These are phyloP conservation scores for Cladosporium oxysporum DNA, from an alignment of 2,329 filamentous ascomycete genomes.

Conservation along the genomic window DNA sequence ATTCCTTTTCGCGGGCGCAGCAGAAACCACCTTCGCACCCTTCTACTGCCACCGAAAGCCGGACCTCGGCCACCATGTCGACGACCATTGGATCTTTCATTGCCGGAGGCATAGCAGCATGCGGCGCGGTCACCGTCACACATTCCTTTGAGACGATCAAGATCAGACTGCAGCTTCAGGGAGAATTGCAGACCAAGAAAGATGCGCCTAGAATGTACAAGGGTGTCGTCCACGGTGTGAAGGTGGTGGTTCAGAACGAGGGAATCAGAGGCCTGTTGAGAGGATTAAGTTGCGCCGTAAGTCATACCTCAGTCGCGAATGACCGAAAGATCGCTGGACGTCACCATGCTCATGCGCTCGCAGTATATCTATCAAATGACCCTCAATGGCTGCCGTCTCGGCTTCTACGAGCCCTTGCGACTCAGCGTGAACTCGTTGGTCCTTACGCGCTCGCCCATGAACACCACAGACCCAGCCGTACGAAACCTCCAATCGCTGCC, in stretches of 20 bases:
- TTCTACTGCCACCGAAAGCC: background rate
- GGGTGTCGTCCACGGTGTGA: constrained; percentile 87
- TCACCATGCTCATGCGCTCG: background rate
- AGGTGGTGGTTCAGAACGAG: constrained; percentile 88
- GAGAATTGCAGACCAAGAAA: constrained; percentile 85
- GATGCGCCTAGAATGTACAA: constrained; percentile 86
- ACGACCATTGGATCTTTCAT: constrained; percentile 73
- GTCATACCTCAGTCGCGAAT: constrained; percentile 22
- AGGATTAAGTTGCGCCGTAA: constrained; percentile 79
- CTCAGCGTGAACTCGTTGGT: constrained; percentile 49
- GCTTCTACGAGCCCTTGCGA: constrained; percentile 96
- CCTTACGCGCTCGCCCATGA: constrained; percentile 68
- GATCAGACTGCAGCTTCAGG: constrained; percentile 95
- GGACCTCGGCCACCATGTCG: constrained; percentile 40
- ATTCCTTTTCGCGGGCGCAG: background rate
- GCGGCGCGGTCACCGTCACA: constrained; percentile 94
- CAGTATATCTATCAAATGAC: constrained; percentile 93
- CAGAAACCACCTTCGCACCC: background rate
- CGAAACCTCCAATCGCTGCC: constrained; percentile 71
- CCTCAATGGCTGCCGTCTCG: constrained; percentile 92
- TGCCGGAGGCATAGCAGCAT: constrained; percentile 93
- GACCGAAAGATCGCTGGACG: background rate
- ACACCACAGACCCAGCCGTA: constrained; percentile 44
- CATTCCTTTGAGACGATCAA: constrained; percentile 99
- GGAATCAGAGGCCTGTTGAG: constrained; percentile 82